A percentile compares a stretch with the other conserved stretches of the same genome.
Evolutionary conservation across 2,329 filamentous ascomycete genomes (phyloP).

Genomic region (Hypoxylon sp.): DNA sequence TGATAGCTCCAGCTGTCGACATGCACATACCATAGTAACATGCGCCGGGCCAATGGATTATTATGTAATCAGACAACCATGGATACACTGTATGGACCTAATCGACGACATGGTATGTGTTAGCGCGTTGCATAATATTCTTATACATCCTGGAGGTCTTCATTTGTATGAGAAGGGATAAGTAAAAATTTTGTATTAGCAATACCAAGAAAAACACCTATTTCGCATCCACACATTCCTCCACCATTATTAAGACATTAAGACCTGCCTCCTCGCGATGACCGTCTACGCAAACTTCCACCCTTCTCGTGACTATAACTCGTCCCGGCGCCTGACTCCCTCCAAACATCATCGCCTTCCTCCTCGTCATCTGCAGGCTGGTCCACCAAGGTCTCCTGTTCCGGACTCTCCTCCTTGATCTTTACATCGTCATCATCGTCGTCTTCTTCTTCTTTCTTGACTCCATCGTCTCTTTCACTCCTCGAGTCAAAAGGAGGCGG

Average conservation of each 20-base stretch:
- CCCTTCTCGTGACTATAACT: slow-evolving; percentile 43
- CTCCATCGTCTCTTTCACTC: slow-evolving; percentile 15
- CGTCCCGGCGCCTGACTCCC: slow-evolving; percentile 40
- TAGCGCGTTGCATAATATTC: background rate
- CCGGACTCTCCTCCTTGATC: slow-evolving; percentile 47
- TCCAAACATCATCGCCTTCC: slow-evolving; percentile 47
- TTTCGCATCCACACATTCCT: background rate
- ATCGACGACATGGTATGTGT: background rate
- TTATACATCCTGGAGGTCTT: background rate
- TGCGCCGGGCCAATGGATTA: too few relatives aligned
- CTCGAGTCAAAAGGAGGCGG: slow-evolving; percentile 11
- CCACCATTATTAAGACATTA: slow-evolving; percentile 13
- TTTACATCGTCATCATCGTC: slow-evolving; percentile 43
- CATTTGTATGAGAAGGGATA: background rate
- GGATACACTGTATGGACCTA: background rate
- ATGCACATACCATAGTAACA: too few relatives aligned
- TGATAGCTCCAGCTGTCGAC: background rate
- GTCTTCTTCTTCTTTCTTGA: slow-evolving; percentile 39
- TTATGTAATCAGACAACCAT: too few relatives aligned
- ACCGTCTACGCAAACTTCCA: slow-evolving; percentile 44
- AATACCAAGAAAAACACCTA: slow-evolving; percentile 1
- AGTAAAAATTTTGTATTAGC: slow-evolving; percentile 11
- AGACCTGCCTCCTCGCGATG: slow-evolving; percentile 43
- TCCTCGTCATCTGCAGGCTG: slow-evolving; percentile 51
- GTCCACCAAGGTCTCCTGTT: slow-evolving; percentile 39